phyloP scores from a whole-genome alignment of 164 flowering plant genomes.

The Stephania yunnanensis region DNA sequence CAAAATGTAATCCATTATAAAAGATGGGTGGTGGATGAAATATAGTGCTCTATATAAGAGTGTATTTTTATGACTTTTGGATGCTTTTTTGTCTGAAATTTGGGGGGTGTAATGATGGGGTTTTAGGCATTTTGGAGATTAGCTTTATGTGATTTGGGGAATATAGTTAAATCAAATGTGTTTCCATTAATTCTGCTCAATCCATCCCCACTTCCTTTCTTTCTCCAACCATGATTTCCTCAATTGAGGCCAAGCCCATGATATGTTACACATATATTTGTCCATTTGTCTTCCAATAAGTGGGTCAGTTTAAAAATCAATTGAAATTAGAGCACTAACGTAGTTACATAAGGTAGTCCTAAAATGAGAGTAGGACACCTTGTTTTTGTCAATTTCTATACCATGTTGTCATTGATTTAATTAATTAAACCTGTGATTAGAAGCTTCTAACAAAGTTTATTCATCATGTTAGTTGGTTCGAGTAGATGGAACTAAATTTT shows the following conservation, averaged over 20 bases:
- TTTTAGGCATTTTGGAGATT: not conserved
- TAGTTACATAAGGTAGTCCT: not conserved
- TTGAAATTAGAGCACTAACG: not conserved
- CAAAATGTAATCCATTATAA: not conserved
- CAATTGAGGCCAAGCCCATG: not conserved
- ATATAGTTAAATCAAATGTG: not conserved
- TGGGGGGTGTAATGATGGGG: not conserved
- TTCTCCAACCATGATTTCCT: not conserved
- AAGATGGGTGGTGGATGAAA: not conserved
- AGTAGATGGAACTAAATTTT: no score
- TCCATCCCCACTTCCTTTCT: not conserved
- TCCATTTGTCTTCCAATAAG: not conserved
- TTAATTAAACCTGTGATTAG: not conserved
- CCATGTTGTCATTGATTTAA: not conserved
- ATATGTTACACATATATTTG: not conserved
- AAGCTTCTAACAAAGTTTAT: not conserved
- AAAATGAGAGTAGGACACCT: not conserved
- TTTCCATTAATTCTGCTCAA: not conserved
- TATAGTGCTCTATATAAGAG: not conserved
- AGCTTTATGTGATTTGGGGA: not conserved
- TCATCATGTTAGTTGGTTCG: no score
- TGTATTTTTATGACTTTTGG: not conserved
- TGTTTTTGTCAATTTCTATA: not conserved
- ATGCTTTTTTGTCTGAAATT: constrained; percentile 1
- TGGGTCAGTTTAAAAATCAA: not conserved